Base-by-base conservation (phyloP, 441 rosid species). In the Lepidium campestre region DNA sequence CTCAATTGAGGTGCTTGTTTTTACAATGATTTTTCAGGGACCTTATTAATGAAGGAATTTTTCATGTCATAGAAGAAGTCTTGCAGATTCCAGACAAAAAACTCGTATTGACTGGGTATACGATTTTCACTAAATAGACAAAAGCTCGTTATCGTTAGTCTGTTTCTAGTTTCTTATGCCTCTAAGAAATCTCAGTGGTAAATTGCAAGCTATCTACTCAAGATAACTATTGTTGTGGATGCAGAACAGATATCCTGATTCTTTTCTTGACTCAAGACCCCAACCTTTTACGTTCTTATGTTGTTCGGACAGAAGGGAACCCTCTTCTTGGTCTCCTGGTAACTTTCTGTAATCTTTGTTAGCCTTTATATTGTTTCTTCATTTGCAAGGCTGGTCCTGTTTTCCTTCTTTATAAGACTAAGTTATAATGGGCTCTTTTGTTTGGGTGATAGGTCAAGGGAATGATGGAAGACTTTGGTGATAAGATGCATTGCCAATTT, bases 221-320 rank as follows among this genome's bases (percentile, higher is more conserved):
- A 69, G 56, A 56, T 67, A 68, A 71, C 42, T 58, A 59, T 78
- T 81, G 77, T 63, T 72, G 78, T 87, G 91, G 82, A 78, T 92
- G 96, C 99, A 95, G 99, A 94, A 87, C 99, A 90, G 99, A 95
- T 82, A 92, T 95, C 77, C 96, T 95, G 77, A 86, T 95, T 74
- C 87, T 95, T 77, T 92, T 92, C 80, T 66, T 92, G 88, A 89
- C 87, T 82, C 97, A 88, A 77, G 99, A 95, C 79, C 91, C 97
- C 75, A 95, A 84, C 77, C 95, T 92, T 71, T 75, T 95, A 76
- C 98, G 97, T 50, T 86, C 97, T 45, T 92, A 87, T 77, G 89
- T 92, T 78, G 88, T 87, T 66, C 78, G 86, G 79, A 86, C 79
- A 42, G 99, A 95, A 78, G 98, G 97, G 64, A 77, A 70, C 70